Base-by-base conservation (phyloP, 2,329 filamentous ascomycete species). In the Pseudogymnoascus sp. region DNA sequence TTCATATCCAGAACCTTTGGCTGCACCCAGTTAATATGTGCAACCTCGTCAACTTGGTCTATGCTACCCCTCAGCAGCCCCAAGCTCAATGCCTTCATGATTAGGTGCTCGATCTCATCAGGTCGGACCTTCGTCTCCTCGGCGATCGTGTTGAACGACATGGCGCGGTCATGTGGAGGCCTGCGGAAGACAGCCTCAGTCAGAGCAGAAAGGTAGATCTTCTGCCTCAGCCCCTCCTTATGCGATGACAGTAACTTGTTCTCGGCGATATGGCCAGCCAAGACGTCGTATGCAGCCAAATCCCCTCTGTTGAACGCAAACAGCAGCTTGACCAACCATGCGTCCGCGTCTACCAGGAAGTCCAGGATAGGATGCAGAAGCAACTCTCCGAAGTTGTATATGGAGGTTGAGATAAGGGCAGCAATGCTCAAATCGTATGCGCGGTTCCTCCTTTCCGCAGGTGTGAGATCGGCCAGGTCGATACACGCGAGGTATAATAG, bases 311-410 rank as follows among this genome's bases (percentile, higher is more conserved):
- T 99, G 82, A 97, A 99, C 64, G 95, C 93, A 73, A 97, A 96
- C 53, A 99, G 86, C n/a, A 99, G 87, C 46, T 97, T 90, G 67
- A 92, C 90, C 67, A 99, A 84, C 95, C 95, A 99, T 61, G 87
- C 82, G 74, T 96, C 85, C 44, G 88, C 83, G 23, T 88, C 87
- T 70, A 88, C 85, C 23, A 99, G 85, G 19, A 89, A 88, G 73
- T 96, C 90, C 67, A 99, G 87, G 73, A 99, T 96, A 3, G 95
- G 95, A 75, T 99, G 95, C 69, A 99, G 85, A 33, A 99, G 86
- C n/a, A 99, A 88, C 81, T 99, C 95, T 76, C 95, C 95, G 71
- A 99, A 99, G 81, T 99, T 99, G 85, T 99, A 97, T 79, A 97
- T 99, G 71, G 87, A 91, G 72, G 93, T 90, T 60, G 93, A 97